Percentiles rank a stretch among this genome's conserved stretches.
These are phyloP conservation scores for Penicillium coprophilum DNA, from an alignment of 495 filamentous ascomycete species.

Conservation along the genomic window DNA sequence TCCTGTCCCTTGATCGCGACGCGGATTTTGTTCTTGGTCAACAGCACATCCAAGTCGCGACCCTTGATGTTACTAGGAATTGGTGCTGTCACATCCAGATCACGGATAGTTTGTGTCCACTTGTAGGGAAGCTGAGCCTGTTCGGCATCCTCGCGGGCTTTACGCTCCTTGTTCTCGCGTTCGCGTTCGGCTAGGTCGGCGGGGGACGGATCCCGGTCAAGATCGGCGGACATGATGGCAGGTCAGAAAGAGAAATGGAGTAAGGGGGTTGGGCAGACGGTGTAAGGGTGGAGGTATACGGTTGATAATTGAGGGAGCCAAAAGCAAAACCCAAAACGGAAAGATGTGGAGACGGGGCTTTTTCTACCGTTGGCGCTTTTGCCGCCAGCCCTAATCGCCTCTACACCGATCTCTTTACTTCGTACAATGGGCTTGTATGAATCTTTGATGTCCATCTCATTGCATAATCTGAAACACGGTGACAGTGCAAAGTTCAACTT, in stretches of 20 bases:
- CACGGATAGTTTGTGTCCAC: slow-evolving; percentile 94
- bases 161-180: slow-evolving; percentile 62
- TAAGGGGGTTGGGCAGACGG: slow-evolving; percentile 1
- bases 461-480: slow-evolving; percentile 5
- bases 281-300: background rate
- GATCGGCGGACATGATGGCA: slow-evolving; percentile 28
- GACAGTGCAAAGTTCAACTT: background rate
- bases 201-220: slow-evolving; percentile 48
- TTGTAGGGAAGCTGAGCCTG: slow-evolving; percentile 94
- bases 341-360: slow-evolving; percentile 8
- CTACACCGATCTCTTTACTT: slow-evolving; percentile 1
- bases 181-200: slow-evolving; percentile 53
- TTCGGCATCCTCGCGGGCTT: slow-evolving; percentile 77
- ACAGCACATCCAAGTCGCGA: slow-evolving; percentile 77
- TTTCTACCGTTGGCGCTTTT: slow-evolving; percentile 9
- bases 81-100: slow-evolving; percentile 76
- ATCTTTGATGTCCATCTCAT: background rate
- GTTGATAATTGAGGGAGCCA: background rate
- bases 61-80: slow-evolving; percentile 79
- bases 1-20: slow-evolving; percentile 88
- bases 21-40: slow-evolving; percentile 75
- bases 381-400: slow-evolving; percentile 10
- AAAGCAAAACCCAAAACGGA: slow-evolving; percentile 2
- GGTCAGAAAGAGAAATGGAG: background rate
- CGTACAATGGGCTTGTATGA: background rate